These are phyloP conservation scores for Anisogramma anomala DNA, from an alignment of 2,329 filamentous ascomycete species.

Conservation along the genomic window DNA sequence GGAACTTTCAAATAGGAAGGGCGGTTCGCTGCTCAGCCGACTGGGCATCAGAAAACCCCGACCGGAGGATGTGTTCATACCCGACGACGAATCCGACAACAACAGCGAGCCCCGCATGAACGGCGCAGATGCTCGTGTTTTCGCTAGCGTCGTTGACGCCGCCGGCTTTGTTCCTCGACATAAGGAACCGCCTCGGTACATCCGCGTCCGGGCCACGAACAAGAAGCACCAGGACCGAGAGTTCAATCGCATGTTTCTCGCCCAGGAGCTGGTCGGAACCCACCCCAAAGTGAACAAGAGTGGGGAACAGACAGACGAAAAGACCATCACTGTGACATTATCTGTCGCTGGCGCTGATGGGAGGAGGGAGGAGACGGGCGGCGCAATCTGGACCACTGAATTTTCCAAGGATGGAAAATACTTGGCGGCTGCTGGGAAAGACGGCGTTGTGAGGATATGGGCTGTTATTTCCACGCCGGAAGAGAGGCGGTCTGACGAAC, in stretches of 20 bases:
- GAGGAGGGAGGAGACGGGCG: slow-evolving; percentile 34
- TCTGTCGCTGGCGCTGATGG: slow-evolving; percentile 25
- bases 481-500: slow-evolving; percentile 63
- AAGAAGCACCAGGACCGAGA: slow-evolving; percentile 58
- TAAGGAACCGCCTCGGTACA: slow-evolving; percentile 82
- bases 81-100: slow-evolving; percentile 56
- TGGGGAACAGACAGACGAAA: slow-evolving; percentile 11
- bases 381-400: slow-evolving; percentile 82
- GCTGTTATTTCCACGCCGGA: slow-evolving; percentile 73
- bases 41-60: slow-evolving; percentile 67
- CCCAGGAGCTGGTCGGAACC: slow-evolving; percentile 71
- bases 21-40: slow-evolving; percentile 79
- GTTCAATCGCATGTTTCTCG: slow-evolving; percentile 80
- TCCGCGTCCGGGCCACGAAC: slow-evolving; percentile 69
- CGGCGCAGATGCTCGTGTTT: slow-evolving; percentile 72
- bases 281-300: slow-evolving; percentile 26
- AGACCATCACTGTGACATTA: slow-evolving; percentile 19
- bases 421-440: slow-evolving; percentile 83
- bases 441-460: slow-evolving; percentile 78
- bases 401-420: slow-evolving; percentile 90
- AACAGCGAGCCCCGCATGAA: slow-evolving; percentile 58
- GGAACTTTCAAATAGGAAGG: slow-evolving; percentile 51
- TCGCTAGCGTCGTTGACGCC: slow-evolving; percentile 62
- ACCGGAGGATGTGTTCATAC: slow-evolving; percentile 36
- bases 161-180: slow-evolving; percentile 73